Evolutionary conservation across 306 rosid species (phyloP).

Genomic region (Styphnolobium japonicum): DNA sequence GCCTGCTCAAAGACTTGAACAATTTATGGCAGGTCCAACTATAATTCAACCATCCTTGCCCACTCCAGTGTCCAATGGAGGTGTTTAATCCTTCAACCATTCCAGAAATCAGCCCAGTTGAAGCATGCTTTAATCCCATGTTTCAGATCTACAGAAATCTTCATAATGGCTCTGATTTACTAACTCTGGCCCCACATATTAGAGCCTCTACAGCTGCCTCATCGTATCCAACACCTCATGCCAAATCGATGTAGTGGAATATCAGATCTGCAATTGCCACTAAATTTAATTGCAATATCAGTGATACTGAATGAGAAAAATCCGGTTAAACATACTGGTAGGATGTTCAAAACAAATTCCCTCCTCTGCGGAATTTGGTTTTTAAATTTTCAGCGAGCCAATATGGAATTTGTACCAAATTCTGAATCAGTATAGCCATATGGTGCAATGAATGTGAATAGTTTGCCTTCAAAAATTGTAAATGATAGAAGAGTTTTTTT

Average conservation of each 20-base stretch:
- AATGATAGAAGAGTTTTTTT: too few species aligned
- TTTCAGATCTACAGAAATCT: neutral
- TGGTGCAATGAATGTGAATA: neutral
- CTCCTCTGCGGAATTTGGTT: neutral
- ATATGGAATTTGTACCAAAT: neutral
- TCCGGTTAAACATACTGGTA: neutral
- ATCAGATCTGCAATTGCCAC: neutral
- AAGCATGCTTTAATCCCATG: neutral
- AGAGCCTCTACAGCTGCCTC: neutral
- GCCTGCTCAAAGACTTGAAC: slow-evolving; percentile 2
- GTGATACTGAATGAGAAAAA: neutral
- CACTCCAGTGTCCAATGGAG: neutral
- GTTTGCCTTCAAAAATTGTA: neutral
- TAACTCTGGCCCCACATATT: neutral
- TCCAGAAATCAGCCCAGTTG: neutral
- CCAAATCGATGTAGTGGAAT: neutral
- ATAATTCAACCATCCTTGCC: neutral
- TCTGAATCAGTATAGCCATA: neutral
- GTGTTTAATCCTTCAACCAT: neutral
- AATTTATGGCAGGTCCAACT: neutral
- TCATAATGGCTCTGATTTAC: neutral
- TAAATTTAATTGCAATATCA: neutral
- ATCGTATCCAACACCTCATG: neutral
- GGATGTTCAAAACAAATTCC: neutral
- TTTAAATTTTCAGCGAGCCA: neutral